A percentile compares a stretch with the other conserved stretches of the same genome.
Conservation (phyloP, 2,329 filamentous ascomycete species). For the Berkeleyomyces rouxiae region DNA sequence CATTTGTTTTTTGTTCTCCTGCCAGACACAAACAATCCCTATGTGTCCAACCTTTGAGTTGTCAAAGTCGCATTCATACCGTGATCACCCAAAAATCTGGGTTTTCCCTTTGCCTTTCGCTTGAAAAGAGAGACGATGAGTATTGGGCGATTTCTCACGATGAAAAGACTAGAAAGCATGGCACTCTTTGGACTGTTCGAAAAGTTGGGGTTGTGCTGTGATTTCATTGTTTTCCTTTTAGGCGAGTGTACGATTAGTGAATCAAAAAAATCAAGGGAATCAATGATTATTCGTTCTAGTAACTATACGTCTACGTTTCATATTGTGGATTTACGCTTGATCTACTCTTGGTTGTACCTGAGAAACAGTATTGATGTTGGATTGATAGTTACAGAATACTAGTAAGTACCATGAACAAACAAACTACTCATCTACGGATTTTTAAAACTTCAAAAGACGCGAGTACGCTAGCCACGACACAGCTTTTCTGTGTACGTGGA, state of each 20-base stretch:
- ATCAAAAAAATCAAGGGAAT: background rate
- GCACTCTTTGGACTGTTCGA: background rate
- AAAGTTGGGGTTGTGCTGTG: background rate
- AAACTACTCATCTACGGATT: no score
- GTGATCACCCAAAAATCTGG: no score
- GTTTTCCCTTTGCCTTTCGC: no score
- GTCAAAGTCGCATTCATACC: no score
- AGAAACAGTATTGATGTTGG: no score
- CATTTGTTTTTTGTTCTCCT: background rate
- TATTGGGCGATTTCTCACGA: background rate
- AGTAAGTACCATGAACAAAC: no score
- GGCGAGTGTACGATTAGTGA: constrained; percentile 1
- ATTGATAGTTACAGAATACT: no score
- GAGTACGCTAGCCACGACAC: no score
- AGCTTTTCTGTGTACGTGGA: no score
- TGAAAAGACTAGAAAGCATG: background rate
- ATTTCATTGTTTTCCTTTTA: background rate
- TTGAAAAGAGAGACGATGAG: no score
- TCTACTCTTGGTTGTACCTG: no score
- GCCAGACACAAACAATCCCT: background rate
- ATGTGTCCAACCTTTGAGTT: background rate
- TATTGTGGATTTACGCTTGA: background rate
- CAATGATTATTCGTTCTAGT: background rate
- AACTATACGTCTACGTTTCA: background rate
- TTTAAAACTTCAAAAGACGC: no score